phyloP scores from a whole-genome alignment of 306 rosid genomes.

The Lathyrus aphaca region DNA sequence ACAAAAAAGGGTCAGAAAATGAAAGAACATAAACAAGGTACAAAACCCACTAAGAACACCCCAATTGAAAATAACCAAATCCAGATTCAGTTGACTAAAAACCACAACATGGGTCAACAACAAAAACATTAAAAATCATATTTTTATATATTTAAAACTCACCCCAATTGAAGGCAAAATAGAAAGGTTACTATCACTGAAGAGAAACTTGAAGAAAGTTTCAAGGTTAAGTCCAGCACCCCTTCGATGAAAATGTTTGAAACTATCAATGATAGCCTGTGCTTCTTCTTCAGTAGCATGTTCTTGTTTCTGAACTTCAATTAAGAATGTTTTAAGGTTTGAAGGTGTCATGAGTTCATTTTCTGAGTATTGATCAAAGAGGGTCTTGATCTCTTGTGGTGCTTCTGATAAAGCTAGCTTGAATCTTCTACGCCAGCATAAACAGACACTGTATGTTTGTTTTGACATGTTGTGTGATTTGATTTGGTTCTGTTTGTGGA shows the following conservation, averaged over 20 bases:
- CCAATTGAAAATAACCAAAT: conserved; percentile 32
- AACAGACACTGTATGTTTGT: conserved; percentile 89
- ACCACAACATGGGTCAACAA: conserved; percentile 1
- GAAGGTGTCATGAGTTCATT: conserved; percentile 70
- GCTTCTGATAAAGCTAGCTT: conserved; percentile 66
- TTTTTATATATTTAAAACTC: neutral
- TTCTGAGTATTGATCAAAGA: conserved; percentile 67
- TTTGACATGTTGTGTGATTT: conserved; percentile 55
- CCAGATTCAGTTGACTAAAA: conserved; percentile 22
- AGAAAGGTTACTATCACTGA: conserved; percentile 68
- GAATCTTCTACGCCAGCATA: conserved; percentile 88
- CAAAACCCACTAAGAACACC: conserved; percentile 6
- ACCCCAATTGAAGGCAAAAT: conserved; percentile 57
- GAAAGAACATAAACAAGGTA: neutral
- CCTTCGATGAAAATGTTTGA: conserved; percentile 73
- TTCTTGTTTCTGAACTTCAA: conserved; percentile 67
- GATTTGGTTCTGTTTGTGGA: neutral
- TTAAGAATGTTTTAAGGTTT: conserved; percentile 63
- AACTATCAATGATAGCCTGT: conserved; percentile 61
- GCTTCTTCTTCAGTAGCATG: conserved; percentile 62
- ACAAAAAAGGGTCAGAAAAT: conserved; percentile 7
- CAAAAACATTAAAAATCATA: neutral
- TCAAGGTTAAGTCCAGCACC: conserved; percentile 64
- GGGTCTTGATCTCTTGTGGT: conserved; percentile 66
- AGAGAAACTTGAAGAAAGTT: conserved; percentile 76